Base-by-base conservation (phyloP, 73 alveolate genomes). In the Symbiodinium pilosum region DNA sequence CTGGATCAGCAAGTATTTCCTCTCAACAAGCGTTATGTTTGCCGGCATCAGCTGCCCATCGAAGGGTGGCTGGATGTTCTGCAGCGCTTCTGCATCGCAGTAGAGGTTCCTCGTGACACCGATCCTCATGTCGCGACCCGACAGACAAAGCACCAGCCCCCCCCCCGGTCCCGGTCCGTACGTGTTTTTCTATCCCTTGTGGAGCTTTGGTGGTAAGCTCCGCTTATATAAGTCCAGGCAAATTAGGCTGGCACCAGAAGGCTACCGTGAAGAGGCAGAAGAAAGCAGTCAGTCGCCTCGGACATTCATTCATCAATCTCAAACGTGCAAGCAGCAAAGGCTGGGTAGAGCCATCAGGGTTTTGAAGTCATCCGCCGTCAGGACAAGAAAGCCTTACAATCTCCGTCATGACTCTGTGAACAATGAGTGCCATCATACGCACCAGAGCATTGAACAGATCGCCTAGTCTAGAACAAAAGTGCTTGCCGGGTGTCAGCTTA, bases 11-110 rank as follows among this genome's bases (percentile, higher is more conserved):
- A 77, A 18, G 51, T 39, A 40, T 20, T 77, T 24, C 81, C 96
- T 52, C 84, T 91, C 96, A 40, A 91, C 96, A 73, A 91, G 39
- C 34, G 96, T 91, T 81, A 91, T 43, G 84, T 91, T 91, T 32
- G 81, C 34, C 4, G 88, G 96, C 40, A 91, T 51, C 51, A 91
- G 75, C 54, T 91, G 88, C 30, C 96, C 96, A 26, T 43, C 75
- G 59, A 39, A 39, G n/a, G 88, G 88, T 7, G 41, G 81, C 91
- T 24, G 30, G 59, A 41, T 41, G 26, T 43, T 41, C 44, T 18
- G 39, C 54, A 83, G 39, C 4, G 42, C 86, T 54, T 40, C 42
- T 39, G 68, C 28, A n/a, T 73, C 43, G 85, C 85, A 73, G 32
- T 73, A 73, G 32, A 73, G 24, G 32, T 73, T 73, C n/a, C 95